phyloP scores from a whole-genome alignment of 768 basidiomycete genomes.

The Pleurotus tuber-regium region DNA sequence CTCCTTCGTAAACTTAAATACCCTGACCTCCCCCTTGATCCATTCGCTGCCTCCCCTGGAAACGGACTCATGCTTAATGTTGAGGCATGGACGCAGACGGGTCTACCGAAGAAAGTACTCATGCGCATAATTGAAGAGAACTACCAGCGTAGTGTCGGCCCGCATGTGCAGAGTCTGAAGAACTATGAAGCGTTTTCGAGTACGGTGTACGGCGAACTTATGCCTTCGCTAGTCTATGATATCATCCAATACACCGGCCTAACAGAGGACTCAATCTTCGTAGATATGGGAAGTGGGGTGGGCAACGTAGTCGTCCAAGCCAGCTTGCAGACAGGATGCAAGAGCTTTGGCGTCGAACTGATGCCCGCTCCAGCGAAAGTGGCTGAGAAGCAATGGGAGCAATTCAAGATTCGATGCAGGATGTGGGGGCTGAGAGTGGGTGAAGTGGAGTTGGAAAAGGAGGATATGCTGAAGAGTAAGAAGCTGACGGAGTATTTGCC shows the following conservation, averaged over 20 bases:
- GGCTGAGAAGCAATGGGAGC: slow-evolving; percentile 71
- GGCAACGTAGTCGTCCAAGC: slow-evolving; percentile 84
- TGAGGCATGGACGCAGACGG: slow-evolving; percentile 46
- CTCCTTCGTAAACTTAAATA: slow-evolving; percentile 67
- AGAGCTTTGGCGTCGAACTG: slow-evolving; percentile 75
- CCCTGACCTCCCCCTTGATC: slow-evolving; percentile 51
- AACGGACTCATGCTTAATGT: slow-evolving; percentile 51
- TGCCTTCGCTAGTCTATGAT: slow-evolving; percentile 78
- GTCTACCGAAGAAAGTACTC: slow-evolving; percentile 63
- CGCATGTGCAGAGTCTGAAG: slow-evolving; percentile 76
- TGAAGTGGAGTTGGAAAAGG: slow-evolving; percentile 75
- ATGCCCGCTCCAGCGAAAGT: slow-evolving; percentile 77
- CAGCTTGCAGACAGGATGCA: slow-evolving; percentile 76
- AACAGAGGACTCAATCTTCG: slow-evolving; percentile 60
- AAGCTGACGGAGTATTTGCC: slow-evolving; percentile 68
- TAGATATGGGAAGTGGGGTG: slow-evolving; percentile 86
- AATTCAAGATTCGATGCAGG: slow-evolving; percentile 72
- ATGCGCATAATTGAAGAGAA: slow-evolving; percentile 84
- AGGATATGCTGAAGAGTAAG: slow-evolving; percentile 75
- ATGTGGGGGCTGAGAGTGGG: slow-evolving; percentile 91
- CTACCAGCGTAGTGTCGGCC: slow-evolving; percentile 92
- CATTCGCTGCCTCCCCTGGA: slow-evolving; percentile 44
- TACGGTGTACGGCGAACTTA: slow-evolving; percentile 87
- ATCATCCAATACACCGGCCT: slow-evolving; percentile 58
- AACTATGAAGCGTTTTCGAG: slow-evolving; percentile 83